phyloP scores from a whole-genome alignment of 2,329 filamentous ascomycete genomes.

The Rhynchosporium secalis region DNA sequence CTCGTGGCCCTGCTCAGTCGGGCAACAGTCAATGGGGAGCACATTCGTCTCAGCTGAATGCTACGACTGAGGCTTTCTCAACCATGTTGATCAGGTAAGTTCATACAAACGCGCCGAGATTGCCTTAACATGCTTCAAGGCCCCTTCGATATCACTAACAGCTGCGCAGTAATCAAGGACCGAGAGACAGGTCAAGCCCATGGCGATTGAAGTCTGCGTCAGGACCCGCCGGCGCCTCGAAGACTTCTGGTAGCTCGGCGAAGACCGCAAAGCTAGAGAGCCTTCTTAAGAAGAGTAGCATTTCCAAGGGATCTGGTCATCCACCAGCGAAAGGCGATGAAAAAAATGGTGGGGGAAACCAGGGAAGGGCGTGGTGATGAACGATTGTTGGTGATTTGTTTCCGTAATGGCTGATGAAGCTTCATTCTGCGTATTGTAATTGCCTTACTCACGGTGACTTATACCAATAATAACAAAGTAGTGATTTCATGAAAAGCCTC shows the following conservation, averaged over 20 bases:
- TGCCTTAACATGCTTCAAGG: not conserved
- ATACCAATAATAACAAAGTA: not conserved
- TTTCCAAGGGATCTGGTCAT: constrained; percentile 5
- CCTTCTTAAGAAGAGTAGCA: constrained; percentile 7
- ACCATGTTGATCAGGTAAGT: constrained; percentile 6
- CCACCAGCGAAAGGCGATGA: not conserved
- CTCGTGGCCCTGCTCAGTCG: constrained; percentile 1
- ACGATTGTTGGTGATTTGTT: not conserved
- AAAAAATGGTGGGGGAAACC: not conserved
- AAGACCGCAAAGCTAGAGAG: constrained; percentile 6
- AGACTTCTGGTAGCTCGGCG: not conserved
- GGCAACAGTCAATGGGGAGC: constrained; percentile 7
- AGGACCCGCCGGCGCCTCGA: not conserved
- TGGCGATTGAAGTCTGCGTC: constrained; percentile 10
- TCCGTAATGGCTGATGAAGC: not conserved
- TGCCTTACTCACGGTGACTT: not conserved
- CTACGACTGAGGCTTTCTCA: constrained; percentile 2
- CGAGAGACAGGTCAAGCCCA: not conserved
- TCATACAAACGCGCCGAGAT: not conserved
- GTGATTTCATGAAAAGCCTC: not conserved
- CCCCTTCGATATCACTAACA: not conserved
- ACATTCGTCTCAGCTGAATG: constrained; percentile 1
- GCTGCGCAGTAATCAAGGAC: not conserved
- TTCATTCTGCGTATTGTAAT: not conserved
- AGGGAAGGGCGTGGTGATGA: not conserved